Conservation (phyloP, 108 stramenopile genomes). For the Cyclotella choctawhatcheeana region DNA sequence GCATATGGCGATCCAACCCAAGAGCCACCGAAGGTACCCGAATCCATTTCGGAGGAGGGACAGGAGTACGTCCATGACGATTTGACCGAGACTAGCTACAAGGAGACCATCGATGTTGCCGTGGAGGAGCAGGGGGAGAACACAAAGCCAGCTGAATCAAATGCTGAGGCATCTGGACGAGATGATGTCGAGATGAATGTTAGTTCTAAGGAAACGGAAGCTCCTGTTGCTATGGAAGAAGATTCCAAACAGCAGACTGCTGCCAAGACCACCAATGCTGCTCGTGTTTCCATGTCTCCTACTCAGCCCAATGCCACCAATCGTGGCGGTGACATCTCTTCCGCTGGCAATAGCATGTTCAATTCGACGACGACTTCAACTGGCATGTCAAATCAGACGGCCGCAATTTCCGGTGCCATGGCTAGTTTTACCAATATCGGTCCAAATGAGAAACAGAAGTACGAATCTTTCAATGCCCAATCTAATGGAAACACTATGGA, state of each 20-base stretch:
- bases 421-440: background rate
- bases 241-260: background rate
- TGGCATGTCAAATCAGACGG: no score
- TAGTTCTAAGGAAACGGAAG: background rate
- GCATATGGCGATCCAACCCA: background rate
- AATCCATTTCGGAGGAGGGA: conserved; percentile 5
- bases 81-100: background rate
- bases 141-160: background rate
- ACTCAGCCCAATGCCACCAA: background rate
- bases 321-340: background rate
- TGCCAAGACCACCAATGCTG: background rate
- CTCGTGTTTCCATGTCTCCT: conserved; percentile 10
- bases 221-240: background rate
- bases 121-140: background rate
- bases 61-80: conserved; percentile 3
- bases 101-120: background rate
- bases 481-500: background rate
- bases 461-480: no score
- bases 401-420: no score
- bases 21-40: background rate
- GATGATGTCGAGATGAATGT: background rate
- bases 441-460: background rate
- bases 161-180: background rate
- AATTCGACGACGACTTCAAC: no score
- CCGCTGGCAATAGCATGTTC: background rate